Percentiles rank a stretch among this genome's conserved stretches.
Conservation (phyloP, 306 rosid genomes). For the Albizia julibrissin region DNA sequence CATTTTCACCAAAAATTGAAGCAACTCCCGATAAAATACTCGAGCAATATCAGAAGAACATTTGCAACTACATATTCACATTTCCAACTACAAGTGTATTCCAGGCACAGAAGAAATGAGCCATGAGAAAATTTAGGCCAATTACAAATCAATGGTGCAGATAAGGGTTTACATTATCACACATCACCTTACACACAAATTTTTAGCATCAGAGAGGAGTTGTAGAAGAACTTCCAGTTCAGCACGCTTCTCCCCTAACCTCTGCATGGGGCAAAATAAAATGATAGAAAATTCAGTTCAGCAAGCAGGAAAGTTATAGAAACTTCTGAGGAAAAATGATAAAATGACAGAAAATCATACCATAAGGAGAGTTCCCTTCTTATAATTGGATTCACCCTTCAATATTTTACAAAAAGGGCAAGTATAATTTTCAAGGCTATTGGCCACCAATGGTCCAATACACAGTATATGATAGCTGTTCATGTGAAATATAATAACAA, state of each 20-base stretch:
- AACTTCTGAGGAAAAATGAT: slow-evolving; percentile 2
- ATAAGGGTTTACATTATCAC: slow-evolving; percentile 20
- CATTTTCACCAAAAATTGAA: neutral
- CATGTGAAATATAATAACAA: slow-evolving; percentile 41
- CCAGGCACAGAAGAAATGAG: slow-evolving; percentile 15
- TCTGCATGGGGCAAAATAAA: slow-evolving; percentile 55
- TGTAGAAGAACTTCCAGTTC: slow-evolving; percentile 56
- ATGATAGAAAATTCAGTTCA: too few species aligned
- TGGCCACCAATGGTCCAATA: slow-evolving; percentile 47
- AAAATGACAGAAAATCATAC: slow-evolving; percentile 46
- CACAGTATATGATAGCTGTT: slow-evolving; percentile 82
- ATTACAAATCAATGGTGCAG: neutral
- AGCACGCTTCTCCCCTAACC: slow-evolving; percentile 48
- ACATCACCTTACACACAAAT: slow-evolving; percentile 66
- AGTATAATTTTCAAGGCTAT: slow-evolving; percentile 37
- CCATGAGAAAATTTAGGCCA: slow-evolving; percentile 20
- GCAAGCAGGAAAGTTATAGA: slow-evolving; percentile 6
- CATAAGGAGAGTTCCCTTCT: slow-evolving; percentile 51
- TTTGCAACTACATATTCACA: neutral
- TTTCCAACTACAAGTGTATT: neutral
- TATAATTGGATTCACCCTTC: slow-evolving; percentile 44
- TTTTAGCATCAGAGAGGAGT: slow-evolving; percentile 52
- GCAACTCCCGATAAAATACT: neutral
- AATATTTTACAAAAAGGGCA: slow-evolving; percentile 66
- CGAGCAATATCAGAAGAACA: neutral